Evolutionary conservation across 2,329 filamentous ascomycete species (phyloP).

Genomic region (Aquanectria penicillioides): DNA sequence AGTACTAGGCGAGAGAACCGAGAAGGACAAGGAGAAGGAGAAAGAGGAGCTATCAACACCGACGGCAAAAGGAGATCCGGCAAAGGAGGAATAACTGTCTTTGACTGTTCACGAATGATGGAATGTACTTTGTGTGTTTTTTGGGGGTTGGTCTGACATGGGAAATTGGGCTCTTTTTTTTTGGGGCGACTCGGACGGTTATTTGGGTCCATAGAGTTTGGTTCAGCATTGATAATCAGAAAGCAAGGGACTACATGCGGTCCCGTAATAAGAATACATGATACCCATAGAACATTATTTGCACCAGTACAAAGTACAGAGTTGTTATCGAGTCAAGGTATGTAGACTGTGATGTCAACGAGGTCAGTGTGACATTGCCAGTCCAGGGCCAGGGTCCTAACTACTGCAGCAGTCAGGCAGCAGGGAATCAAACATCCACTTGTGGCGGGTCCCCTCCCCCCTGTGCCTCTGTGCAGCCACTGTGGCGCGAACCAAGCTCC

Average conservation of each 20-base stretch:
- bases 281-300: constrained; percentile 39
- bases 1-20: constrained; percentile 48
- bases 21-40: constrained; percentile 46
- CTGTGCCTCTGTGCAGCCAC: constrained; percentile 40
- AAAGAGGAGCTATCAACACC: constrained; percentile 28
- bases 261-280: constrained; percentile 42
- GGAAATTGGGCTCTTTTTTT: constrained; percentile 9
- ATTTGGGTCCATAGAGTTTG: constrained; percentile 34
- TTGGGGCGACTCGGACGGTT: constrained; percentile 22
- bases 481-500: constrained; percentile 39
- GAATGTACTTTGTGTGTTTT: constrained; percentile 30
- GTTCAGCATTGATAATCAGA: constrained; percentile 33
- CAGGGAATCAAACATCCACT: too few relatives aligned
- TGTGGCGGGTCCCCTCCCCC: constrained; percentile 12
- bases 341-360: too few relatives aligned
- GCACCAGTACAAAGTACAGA: too few relatives aligned
- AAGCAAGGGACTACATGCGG: constrained; percentile 17
- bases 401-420: too few relatives aligned
- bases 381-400: too few relatives aligned
- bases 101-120: constrained; percentile 28
- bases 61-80: constrained; percentile 5
- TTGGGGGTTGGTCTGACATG: constrained; percentile 24
- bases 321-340: too few relatives aligned
- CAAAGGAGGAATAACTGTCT: constrained; percentile 25
- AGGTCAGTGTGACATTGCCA: too few relatives aligned